These are phyloP conservation scores for Phytophthora uliginosa DNA, from an alignment of 352 stramenopile species.

Conservation along the genomic window DNA sequence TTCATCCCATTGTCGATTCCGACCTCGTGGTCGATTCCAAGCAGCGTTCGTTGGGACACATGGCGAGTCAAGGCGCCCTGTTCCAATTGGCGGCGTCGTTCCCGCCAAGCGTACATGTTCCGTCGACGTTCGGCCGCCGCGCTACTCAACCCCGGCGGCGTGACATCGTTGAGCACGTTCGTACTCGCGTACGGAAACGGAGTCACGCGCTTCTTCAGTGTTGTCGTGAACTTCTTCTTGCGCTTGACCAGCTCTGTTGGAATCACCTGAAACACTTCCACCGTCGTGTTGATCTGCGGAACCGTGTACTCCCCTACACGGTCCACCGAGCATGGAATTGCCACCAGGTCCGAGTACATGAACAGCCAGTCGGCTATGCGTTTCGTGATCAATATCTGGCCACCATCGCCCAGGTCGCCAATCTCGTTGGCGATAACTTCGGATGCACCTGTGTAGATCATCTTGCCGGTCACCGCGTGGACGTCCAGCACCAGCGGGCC, in stretches of 20 bases:
- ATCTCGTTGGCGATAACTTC: conserved; percentile 66
- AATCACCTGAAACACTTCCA: conserved; percentile 59
- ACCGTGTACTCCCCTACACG: conserved; percentile 53
- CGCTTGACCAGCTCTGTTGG: conserved; percentile 38
- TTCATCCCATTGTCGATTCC: not conserved
- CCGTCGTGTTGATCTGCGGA: conserved; percentile 43
- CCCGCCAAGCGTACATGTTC: conserved; percentile 39
- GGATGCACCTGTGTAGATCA: conserved; percentile 64
- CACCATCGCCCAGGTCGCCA: conserved; percentile 61
- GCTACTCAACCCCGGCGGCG: conserved; percentile 28
- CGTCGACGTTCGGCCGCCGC: conserved; percentile 33
- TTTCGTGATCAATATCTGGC: conserved; percentile 64
- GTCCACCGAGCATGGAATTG: conserved; percentile 42
- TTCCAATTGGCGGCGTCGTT: conserved; percentile 39
- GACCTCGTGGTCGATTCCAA: conserved; percentile 7
- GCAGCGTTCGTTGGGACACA: conserved; percentile 25
- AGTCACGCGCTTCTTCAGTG: conserved; percentile 34
- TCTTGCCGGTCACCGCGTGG: conserved; percentile 64
- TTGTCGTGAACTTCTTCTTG: conserved; percentile 53
- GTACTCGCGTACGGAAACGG: conserved; percentile 4
- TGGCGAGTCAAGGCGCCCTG: conserved; percentile 33
- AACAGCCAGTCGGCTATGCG: conserved; percentile 58
- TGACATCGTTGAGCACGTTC: conserved; percentile 13
- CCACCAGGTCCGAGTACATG: conserved; percentile 52
- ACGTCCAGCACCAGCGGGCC: conserved; percentile 48